These are phyloP conservation scores for Eucalyptus caleyi DNA, from an alignment of 345 rosid genomes.

Conservation along the genomic window DNA sequence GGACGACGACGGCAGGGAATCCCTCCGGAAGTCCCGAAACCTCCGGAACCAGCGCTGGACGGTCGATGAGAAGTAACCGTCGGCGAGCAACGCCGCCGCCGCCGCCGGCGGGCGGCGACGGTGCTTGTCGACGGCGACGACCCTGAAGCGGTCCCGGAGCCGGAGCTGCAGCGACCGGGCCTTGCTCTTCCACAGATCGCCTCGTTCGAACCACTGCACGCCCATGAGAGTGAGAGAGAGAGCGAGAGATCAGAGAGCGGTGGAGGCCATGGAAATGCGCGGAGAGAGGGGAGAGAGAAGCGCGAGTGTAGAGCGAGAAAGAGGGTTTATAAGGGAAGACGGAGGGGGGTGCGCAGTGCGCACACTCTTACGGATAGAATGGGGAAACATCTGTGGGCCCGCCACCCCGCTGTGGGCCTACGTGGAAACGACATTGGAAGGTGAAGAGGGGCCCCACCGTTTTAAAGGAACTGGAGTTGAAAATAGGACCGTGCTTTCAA, in stretches of 20 bases:
- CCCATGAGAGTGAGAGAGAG: conserved; percentile 13
- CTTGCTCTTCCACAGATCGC: conserved; percentile 77
- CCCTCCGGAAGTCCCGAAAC: conserved; percentile 63
- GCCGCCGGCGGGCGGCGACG: conserved; percentile 14
- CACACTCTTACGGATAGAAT: background rate
- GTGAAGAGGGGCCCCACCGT: background rate
- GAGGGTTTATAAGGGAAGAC: background rate
- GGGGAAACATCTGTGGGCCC: background rate
- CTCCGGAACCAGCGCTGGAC: conserved; percentile 53
- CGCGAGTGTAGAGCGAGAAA: background rate
- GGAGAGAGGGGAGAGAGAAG: background rate
- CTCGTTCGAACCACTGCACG: conserved; percentile 44
- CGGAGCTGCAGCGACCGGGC: conserved; percentile 52
- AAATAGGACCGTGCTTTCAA: background rate
- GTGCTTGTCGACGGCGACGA: conserved; percentile 60
- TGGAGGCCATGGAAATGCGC: background rate
- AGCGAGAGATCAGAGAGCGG: background rate
- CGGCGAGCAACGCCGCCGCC: conserved; percentile 18
- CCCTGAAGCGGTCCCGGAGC: conserved; percentile 64
- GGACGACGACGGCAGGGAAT: conserved; percentile 70
- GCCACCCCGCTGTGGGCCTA: background rate
- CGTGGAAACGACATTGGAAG: background rate
- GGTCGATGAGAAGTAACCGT: conserved; percentile 48
- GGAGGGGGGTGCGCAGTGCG: background rate
- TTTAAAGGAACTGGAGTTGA: background rate